phyloP scores from a whole-genome alignment of 1,284 basidiomycete species.

The Trametes polyzona region DNA sequence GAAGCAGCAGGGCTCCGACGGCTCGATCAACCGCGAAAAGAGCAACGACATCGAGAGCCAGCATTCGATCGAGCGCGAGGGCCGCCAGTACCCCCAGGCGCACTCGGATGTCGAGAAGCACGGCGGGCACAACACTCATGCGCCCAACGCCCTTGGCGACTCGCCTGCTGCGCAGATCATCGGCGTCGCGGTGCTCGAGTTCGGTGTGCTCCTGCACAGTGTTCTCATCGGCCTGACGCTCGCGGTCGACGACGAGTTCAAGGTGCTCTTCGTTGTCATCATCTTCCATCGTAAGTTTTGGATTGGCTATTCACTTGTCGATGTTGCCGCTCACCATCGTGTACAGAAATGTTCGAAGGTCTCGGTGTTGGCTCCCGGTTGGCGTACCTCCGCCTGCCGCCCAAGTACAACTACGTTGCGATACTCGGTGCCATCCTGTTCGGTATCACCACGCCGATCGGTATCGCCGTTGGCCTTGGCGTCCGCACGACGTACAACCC shows the following conservation, averaged over 20 bases:
- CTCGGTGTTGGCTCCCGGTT: conserved; percentile 88
- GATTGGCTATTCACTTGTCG: background rate
- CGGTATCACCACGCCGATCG: conserved; percentile 81
- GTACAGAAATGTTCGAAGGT: conserved; percentile 86
- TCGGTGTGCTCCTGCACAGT: conserved; percentile 91
- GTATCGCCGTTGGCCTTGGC: conserved; percentile 86
- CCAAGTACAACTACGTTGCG: conserved; percentile 63
- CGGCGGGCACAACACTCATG: conserved; percentile 15
- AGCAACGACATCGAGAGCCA: conserved; percentile 16
- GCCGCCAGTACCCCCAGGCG: conserved; percentile 14
- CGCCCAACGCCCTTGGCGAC: conserved; percentile 37
- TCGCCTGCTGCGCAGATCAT: conserved; percentile 75
- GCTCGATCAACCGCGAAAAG: conserved; percentile 21
- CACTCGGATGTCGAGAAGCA: conserved; percentile 22
- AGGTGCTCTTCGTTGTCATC: conserved; percentile 86
- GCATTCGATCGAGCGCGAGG: conserved; percentile 1
- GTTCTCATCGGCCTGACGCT: conserved; percentile 93
- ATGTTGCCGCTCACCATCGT: background rate
- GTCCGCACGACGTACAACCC: conserved; percentile 86
- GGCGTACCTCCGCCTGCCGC: conserved; percentile 72
- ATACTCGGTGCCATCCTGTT: conserved; percentile 70
- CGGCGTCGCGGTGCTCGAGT: conserved; percentile 86
- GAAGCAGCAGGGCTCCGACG: conserved; percentile 16
- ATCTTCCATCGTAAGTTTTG: conserved; percentile 82
- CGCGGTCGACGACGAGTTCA: conserved; percentile 84